phyloP scores from a whole-genome alignment of 2,329 filamentous ascomycete genomes.

The Knufia petricola region DNA sequence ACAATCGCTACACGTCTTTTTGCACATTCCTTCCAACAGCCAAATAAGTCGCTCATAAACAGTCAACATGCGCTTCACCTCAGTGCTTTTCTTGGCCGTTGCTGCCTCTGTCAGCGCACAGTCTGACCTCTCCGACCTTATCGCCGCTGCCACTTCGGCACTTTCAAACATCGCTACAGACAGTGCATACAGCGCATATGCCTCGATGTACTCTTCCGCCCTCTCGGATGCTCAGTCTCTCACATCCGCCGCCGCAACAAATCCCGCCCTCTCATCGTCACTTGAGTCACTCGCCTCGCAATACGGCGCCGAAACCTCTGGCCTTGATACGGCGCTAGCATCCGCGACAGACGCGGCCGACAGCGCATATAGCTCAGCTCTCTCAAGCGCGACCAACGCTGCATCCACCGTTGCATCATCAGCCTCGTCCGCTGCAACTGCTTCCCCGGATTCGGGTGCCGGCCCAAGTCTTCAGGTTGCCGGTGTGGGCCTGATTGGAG shows the following conservation, averaged over 20 bases:
- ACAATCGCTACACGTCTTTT: not conserved
- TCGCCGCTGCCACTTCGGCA: not conserved
- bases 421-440: not conserved
- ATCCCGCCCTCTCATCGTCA: not conserved
- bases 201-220: slow-evolving; percentile 1
- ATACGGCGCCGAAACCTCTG: not conserved
- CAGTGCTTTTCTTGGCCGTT: slow-evolving; percentile 1
- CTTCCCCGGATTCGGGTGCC: not conserved
- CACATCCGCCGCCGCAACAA: not conserved
- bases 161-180: not conserved
- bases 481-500: not conserved
- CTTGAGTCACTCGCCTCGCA: not conserved
- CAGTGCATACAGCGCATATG: not conserved
- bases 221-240: not conserved
- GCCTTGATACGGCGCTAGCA: too few relatives aligned
- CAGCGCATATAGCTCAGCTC: not conserved
- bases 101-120: slow-evolving; percentile 1
- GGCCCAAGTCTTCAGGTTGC: not conserved
- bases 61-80: slow-evolving; percentile 7
- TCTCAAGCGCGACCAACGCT: not conserved
- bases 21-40: too few relatives aligned
- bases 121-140: not conserved
- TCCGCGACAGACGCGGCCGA: not conserved
- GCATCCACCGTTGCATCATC: not conserved
- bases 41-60: too few relatives aligned